Percentiles rank a stretch among this genome's conserved stretches.
Conservation (phyloP, 2,329 filamentous ascomycete species). For the Huntiella moniliformis region DNA sequence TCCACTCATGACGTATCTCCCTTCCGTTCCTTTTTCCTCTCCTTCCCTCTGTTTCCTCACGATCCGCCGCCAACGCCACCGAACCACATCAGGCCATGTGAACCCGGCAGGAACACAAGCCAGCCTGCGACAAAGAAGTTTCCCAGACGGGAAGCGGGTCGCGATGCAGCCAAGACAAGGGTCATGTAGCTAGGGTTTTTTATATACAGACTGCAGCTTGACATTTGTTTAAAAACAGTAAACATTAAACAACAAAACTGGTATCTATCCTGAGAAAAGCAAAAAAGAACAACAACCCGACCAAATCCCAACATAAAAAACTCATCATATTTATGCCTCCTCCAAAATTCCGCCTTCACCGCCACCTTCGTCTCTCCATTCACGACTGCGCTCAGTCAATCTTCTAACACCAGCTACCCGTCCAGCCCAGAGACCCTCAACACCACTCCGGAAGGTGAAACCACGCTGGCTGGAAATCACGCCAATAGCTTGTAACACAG, state of each 20-base stretch:
- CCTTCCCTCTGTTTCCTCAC: no score
- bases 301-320: constrained; percentile 1
- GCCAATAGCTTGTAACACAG: constrained; percentile 86
- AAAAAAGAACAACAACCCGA: constrained; percentile 5
- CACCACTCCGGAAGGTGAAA: constrained; percentile 79
- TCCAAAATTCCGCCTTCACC: constrained; percentile 49
- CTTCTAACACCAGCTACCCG: constrained; percentile 65
- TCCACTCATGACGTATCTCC: no score
- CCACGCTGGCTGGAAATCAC: constrained; percentile 89
- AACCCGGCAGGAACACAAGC: constrained; percentile 1
- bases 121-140: neutral
- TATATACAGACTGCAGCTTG: no score
- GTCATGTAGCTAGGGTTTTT: no score
- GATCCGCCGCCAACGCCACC: no score
- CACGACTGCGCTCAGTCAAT: constrained; percentile 65
- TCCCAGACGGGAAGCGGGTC: no score
- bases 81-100: no score
- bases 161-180: no score
- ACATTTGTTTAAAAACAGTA: no score
- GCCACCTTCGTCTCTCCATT: constrained; percentile 77
- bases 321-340: constrained; percentile 27
- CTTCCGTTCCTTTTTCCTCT: no score
- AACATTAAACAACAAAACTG: no score
- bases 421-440: constrained; percentile 76
- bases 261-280: constrained; percentile 2